Base-by-base conservation (phyloP, 768 basidiomycete species). In the Lepiota brunneoincarnata region DNA sequence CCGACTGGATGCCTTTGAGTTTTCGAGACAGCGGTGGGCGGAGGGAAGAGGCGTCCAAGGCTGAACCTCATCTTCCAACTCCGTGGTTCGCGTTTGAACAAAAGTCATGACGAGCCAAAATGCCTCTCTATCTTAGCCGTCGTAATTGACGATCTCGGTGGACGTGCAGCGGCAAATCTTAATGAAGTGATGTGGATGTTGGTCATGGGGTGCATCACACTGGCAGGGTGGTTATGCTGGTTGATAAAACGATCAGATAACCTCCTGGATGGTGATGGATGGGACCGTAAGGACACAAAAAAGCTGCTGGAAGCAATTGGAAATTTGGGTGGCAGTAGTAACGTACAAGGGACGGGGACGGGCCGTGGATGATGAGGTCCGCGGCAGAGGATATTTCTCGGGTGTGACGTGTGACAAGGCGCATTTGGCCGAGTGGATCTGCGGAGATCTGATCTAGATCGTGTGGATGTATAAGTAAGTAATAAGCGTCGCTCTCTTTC, bases 361-460 rank as follows among this genome's bases (percentile, higher is more conserved):
- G 52, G 52, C 52, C 53, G 53, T 49, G 42, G 11, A 26, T 6
- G 42, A 15, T 21, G 42, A 11, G 11, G 53, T 54, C 53, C 53
- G 53, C 53, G 53, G 53, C 45, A 48, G 36, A 54, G 53, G 53
- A 54, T 37, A 23, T 39, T 54, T 54, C 37, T 46, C 52, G 44
- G 53, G 18, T 41, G 53, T 54, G 53, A 54, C 53, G 37, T n/a
- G 53, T 54, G 53, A 54, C 53, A 35, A 2, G 20, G 38, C 14
- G 20, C 28, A 48, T 54, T 54, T 47, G 36, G 47, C 53, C 53
- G 53, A 48, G 31, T 23, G 45, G 45, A 46, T 45, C 35, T 36
- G 34, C 5, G 11, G 44, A 38, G 52, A 54, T 54, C 53, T 54
- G 20, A 54, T 54, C 53, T 40, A 40, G 53, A 54, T 54, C 53